Conservation (phyloP, 2,329 filamentous ascomycete genomes). For the Trichoderma cornu-damae region DNA sequence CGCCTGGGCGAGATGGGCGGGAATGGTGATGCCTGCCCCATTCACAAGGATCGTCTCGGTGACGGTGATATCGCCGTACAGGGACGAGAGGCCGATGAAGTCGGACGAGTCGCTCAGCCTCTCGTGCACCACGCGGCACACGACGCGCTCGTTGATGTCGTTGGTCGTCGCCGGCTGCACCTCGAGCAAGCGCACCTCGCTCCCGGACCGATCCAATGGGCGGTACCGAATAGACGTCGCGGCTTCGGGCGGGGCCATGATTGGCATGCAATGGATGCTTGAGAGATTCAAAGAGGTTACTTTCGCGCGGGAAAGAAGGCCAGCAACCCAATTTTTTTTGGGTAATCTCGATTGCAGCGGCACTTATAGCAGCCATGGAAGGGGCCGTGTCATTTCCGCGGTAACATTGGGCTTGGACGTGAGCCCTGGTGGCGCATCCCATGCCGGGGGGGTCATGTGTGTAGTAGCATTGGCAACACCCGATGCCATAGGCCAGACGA, state of each 20-base stretch:
- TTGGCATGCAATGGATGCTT: slow-evolving; percentile 11
- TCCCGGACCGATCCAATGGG: slow-evolving; percentile 23
- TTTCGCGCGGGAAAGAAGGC: slow-evolving; percentile 9
- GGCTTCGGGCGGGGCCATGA: slow-evolving; percentile 17
- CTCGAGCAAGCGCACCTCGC: slow-evolving; percentile 33
- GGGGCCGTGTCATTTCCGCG: slow-evolving; percentile 14
- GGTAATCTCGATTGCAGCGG: slow-evolving; percentile 15
- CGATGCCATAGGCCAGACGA: neutral
- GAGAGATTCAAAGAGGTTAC: slow-evolving; percentile 6
- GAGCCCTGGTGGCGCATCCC: slow-evolving; percentile 7
- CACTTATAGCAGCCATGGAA: slow-evolving; percentile 13
- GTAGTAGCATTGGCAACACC: neutral
- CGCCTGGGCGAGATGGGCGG: slow-evolving; percentile 29
- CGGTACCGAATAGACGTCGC: slow-evolving; percentile 20
- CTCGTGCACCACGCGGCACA: slow-evolving; percentile 32
- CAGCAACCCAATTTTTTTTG: slow-evolving; percentile 12
- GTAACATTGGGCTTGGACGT: slow-evolving; percentile 11
- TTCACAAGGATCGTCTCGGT: slow-evolving; percentile 31
- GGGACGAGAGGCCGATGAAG: slow-evolving; percentile 30
- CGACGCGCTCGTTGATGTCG: slow-evolving; percentile 28
- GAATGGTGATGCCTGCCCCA: slow-evolving; percentile 26
- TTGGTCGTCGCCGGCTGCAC: slow-evolving; percentile 27
- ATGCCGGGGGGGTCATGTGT: slow-evolving; percentile 9
- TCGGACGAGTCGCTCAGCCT: slow-evolving; percentile 26
- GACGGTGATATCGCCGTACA: slow-evolving; percentile 28